Conservation (phyloP, 371 early-diverging fungal species). For the Apophysomyces trapeziformis region DNA sequence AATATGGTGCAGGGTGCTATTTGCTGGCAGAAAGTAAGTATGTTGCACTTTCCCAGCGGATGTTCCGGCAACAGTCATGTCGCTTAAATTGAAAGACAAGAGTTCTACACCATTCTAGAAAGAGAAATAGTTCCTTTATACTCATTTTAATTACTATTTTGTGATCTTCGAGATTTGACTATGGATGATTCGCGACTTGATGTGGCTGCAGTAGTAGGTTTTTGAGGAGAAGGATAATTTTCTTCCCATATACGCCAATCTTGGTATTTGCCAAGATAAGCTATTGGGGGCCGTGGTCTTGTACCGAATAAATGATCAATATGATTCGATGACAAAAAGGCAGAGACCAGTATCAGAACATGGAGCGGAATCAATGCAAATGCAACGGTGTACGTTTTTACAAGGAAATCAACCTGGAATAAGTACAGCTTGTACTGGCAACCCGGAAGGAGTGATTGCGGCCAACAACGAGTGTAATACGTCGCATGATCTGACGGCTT, state of each 20-base stretch:
- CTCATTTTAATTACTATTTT: not conserved
- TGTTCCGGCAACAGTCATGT: too few relatives aligned
- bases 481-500: constrained; percentile 41
- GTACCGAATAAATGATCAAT: constrained; percentile 24
- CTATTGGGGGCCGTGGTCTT: constrained; percentile 20
- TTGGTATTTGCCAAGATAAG: constrained; percentile 23
- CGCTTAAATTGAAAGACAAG: too few relatives aligned
- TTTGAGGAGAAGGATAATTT: constrained; percentile 5
- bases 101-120: too few relatives aligned
- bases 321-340: constrained; percentile 30
- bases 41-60: too few relatives aligned
- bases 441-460: constrained; percentile 38
- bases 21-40: too few relatives aligned
- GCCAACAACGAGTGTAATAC: constrained; percentile 28
- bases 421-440: constrained; percentile 33
- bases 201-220: constrained; percentile 5
- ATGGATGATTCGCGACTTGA: not conserved
- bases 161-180: constrained; percentile 2
- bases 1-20: too few relatives aligned
- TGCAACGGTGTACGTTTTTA: constrained; percentile 21
- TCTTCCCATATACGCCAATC: constrained; percentile 24
- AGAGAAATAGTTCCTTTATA: too few relatives aligned
- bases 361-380: constrained; percentile 33
- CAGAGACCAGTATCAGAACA: constrained; percentile 25
- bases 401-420: constrained; percentile 30